Base-by-base conservation (phyloP, 2,329 filamentous ascomycete genomes). In the Dichotomopilus funicola region DNA sequence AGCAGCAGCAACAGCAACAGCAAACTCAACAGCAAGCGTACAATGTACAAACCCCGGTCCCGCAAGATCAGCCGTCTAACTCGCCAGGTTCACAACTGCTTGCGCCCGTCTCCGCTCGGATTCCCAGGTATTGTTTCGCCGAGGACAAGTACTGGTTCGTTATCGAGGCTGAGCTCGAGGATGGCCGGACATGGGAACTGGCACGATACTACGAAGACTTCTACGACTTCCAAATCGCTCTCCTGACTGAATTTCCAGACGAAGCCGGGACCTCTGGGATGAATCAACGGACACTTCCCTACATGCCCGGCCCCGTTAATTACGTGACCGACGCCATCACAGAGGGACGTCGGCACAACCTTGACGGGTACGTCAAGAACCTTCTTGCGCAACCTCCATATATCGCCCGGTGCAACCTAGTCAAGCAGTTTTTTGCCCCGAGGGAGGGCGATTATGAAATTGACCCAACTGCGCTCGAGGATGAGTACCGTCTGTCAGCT, bases 101-200 rank as follows among this genome's bases (percentile, higher is more conserved):
- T 62, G 87, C 91, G 2, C 92, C 94, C 0, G 75, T 95, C 49
- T 83, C 84, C 55, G 94, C 92, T 10, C 87, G 84, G 51, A 95
- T 97, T 64, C 91, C 92, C 12, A 82, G 90, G 59, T 97, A 96
- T 73, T 95, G 90, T 70, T 97, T 95, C 67, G 90, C 91, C 57
- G 92, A 97, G 68, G 91, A 96, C 64, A 96, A 96, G 70, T 97
- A 97, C 72, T 97, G 94, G 90, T 99, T 97, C 67, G 89, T 96
- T 53, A 92, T 99, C 57, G 91, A 96, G 70, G 90, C 89, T 31
- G 81, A 86, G 65, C 82, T 97, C 71, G 90, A 96, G 67, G 91
- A 97, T 68, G 91, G 91, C 48, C 82, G 89, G 47, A 86, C 89
- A 67, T 97, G 91, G 91, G 91, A 96, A 68, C 75, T 99, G 49